Percentiles rank a stretch among this genome's conserved stretches.
phyloP scores from a whole-genome alignment of 352 stramenopile genomes.

The Hyaloperonospora arabidopsidis region DNA sequence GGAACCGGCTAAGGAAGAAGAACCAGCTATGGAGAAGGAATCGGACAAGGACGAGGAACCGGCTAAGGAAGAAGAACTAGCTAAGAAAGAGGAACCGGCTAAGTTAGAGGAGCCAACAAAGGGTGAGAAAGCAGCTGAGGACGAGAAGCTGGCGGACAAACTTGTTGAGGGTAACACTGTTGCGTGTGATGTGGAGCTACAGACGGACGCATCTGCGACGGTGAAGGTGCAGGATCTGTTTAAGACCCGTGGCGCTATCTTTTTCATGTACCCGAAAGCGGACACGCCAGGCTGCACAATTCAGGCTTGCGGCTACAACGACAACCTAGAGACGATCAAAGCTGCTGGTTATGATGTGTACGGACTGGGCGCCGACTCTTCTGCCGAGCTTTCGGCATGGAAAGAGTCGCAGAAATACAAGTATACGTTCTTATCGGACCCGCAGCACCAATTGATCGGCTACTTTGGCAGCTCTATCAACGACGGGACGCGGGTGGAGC shows the following conservation, averaged over 20 bases:
- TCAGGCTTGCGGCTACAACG: conserved; percentile 80
- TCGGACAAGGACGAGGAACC: too few relatives aligned
- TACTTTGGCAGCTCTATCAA: conserved; percentile 73
- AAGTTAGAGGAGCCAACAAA: conserved; percentile 16
- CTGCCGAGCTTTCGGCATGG: conserved; percentile 61
- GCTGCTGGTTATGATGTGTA: conserved; percentile 74
- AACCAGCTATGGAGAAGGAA: too few relatives aligned
- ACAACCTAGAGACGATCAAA: conserved; percentile 71
- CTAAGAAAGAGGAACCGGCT: conserved; percentile 14
- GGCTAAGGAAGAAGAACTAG: not conserved
- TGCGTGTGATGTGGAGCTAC: conserved; percentile 57
- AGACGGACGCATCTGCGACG: conserved; percentile 49
- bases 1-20: too few relatives aligned
- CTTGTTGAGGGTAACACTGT: conserved; percentile 41
- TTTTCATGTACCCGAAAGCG: conserved; percentile 86
- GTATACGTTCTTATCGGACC: conserved; percentile 78
- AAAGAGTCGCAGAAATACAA: conserved; percentile 73
- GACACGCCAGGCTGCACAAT: conserved; percentile 79
- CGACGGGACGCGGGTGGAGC: conserved; percentile 52
- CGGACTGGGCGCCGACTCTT: conserved; percentile 65
- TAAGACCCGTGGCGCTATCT: conserved; percentile 66
- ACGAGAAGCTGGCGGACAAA: conserved; percentile 8
- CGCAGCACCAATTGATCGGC: conserved; percentile 63
- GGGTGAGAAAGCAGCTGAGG: conserved; percentile 2
- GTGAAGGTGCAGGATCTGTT: conserved; percentile 68